Base-by-base conservation (phyloP, 495 filamentous ascomycete species). In the Penicillium cataractarum region DNA sequence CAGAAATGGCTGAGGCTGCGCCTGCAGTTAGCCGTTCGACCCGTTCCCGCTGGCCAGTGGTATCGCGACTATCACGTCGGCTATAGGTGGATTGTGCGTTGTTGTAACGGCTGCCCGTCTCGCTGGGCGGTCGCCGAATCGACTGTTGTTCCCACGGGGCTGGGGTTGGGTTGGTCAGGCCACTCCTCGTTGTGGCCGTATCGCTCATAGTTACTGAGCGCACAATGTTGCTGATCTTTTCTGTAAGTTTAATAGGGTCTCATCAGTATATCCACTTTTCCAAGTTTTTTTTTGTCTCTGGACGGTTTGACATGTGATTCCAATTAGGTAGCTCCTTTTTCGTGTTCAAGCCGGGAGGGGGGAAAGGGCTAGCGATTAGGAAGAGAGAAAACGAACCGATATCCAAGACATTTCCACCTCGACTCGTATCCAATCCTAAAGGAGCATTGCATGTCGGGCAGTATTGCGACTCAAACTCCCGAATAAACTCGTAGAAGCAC, bases 401-500 rank as follows among this genome's bases (percentile, higher is more conserved):
- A 79, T 98, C 93, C 44, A 97, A 73, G 32, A 97, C 91, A 82
- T 97, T 97, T 55, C 95, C 95, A 42, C 95, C 96, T 55, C 95
- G 86, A 74, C 92, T 98, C 5, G 93, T 96, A 77, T 99, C 95
- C 51, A 99, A 78, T 31, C 93, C 92, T 26, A 99, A 76, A 35
- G 96, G 92, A 60, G 92, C 90, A 83, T 97, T 92, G 76, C 95
- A 99, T 63, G 92, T 90, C 39, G 95, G 95, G 75, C 95, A 99
- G 73, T 90, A 93, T 68, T 99, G 93, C 42, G 91, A 92, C 65
- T 99, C 96, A 62, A 91, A 91, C 73, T 97, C 94, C 62, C 92
- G 90, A 66, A 99, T 95, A 70, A 93, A 97, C 77, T 99, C 96
- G 76, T 98, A 99, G 74, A 99, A 99, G 77, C 95, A 99, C 21